These are phyloP conservation scores for Cytospora piceae DNA, from an alignment of 2,329 filamentous ascomycete genomes.

Conservation along the genomic window DNA sequence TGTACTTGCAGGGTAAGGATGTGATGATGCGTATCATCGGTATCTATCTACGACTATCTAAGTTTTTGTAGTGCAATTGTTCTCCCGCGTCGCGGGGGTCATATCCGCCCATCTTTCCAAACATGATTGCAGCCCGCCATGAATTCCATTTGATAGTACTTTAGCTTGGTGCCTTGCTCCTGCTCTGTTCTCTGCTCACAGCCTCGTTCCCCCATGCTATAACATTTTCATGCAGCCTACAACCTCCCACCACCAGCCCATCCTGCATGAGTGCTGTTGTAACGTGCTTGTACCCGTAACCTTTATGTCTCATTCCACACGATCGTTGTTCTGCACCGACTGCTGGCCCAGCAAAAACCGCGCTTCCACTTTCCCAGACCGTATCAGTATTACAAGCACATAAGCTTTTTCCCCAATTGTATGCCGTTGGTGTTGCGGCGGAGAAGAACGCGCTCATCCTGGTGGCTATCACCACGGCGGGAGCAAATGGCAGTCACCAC, in stretches of 20 bases:
- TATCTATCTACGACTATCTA: constrained; percentile 32
- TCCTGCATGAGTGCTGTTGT: neutral
- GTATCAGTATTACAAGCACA: constrained; percentile 1
- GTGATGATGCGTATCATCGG: constrained; percentile 31
- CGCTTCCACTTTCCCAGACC: neutral
- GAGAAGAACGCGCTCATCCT: neutral
- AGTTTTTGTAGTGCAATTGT: constrained; percentile 14
- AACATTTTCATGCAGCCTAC: neutral
- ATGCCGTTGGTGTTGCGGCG: neutral
- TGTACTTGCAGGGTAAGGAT: constrained; percentile 5
- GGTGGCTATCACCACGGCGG: neutral
- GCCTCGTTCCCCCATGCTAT: neutral
- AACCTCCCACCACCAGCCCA: neutral
- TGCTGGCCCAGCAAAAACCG: neutral
- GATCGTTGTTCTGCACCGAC: neutral
- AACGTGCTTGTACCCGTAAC: neutral
- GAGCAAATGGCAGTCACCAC: neutral
- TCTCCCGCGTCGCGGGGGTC: neutral
- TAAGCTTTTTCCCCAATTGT: neutral
- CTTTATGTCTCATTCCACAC: neutral
- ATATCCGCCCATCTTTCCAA: constrained; percentile 8
- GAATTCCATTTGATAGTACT: constrained; percentile 5
- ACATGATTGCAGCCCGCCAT: neutral
- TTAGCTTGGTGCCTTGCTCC: neutral
- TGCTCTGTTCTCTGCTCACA: constrained; percentile 3